Evolutionary conservation across 1,139 yeast species (phyloP).

Genomic region (Sugiyamaella pinicola): DNA sequence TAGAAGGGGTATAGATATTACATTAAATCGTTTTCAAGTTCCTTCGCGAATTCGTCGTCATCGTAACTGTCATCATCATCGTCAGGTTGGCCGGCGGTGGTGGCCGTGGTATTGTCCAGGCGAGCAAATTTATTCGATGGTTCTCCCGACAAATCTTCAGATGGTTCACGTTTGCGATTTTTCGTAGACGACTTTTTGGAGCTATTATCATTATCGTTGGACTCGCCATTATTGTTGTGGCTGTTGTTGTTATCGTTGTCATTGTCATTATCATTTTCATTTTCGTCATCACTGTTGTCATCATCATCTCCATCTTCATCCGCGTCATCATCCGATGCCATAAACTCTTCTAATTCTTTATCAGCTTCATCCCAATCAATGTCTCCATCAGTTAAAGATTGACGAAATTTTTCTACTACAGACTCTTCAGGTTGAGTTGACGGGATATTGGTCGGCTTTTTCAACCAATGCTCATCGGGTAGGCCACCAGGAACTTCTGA

Average conservation of each 20-base stretch:
- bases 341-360: slow-evolving; percentile 44
- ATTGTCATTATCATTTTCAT: slow-evolving; percentile 25
- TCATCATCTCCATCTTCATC: slow-evolving; percentile 38
- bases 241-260: neutral
- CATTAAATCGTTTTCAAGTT: slow-evolving; percentile 40
- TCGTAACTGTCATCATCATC: slow-evolving; percentile 37
- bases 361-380: slow-evolving; percentile 45
- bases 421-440: slow-evolving; percentile 21
- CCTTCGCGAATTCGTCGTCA: slow-evolving; percentile 47
- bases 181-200: neutral
- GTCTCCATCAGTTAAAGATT: slow-evolving; percentile 40
- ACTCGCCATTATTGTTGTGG: neutral
- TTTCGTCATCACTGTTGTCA: slow-evolving; percentile 32
- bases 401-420: slow-evolving; percentile 39
- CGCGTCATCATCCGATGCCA: slow-evolving; percentile 41
- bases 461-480: slow-evolving; percentile 52
- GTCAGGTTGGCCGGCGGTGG: slow-evolving; percentile 13
- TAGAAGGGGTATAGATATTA: slow-evolving; percentile 20
- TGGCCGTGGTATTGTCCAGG: neutral
- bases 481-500: slow-evolving; percentile 10
- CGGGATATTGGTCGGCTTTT: slow-evolving; percentile 18
- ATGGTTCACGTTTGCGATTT: slow-evolving; percentile 5
- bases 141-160: slow-evolving; percentile 4
- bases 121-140: slow-evolving; percentile 12
- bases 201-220: neutral